These are phyloP conservation scores for Aquilaria sinensis DNA, from an alignment of 345 rosid genomes.

Conservation along the genomic window DNA sequence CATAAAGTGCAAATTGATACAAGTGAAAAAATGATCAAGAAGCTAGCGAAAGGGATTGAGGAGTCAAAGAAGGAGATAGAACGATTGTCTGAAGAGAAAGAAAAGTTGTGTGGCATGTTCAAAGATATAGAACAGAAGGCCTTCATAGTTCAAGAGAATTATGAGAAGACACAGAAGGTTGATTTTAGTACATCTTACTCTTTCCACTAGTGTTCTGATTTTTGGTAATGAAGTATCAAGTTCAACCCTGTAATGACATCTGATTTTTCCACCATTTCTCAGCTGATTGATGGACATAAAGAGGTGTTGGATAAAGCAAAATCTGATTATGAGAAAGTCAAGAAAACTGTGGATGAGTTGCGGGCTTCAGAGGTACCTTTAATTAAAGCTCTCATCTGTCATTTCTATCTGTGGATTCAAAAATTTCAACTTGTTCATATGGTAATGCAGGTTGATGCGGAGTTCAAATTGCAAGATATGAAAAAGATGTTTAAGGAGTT, in stretches of 20 bases:
- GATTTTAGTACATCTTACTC: neutral
- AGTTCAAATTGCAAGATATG: constrained; percentile 72
- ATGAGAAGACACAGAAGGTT: constrained; percentile 72
- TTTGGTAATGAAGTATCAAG: neutral
- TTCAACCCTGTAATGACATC: constrained; percentile 1
- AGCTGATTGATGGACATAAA: constrained; percentile 79
- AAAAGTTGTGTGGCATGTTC: constrained; percentile 51
- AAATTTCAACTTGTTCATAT: constrained; percentile 3
- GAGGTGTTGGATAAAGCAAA: constrained; percentile 64
- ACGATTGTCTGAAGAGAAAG: constrained; percentile 56
- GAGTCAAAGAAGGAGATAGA: constrained; percentile 79
- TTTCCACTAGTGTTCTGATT: too few relatives aligned
- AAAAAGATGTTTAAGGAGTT: constrained; percentile 63
- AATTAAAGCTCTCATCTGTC: constrained; percentile 13
- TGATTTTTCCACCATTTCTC: constrained; percentile 14
- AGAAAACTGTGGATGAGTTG: constrained; percentile 72
- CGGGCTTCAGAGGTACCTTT: constrained; percentile 74
- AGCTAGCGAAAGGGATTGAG: constrained; percentile 77
- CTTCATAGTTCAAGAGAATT: constrained; percentile 78
- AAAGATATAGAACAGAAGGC: constrained; percentile 79
- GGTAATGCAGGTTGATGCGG: constrained; percentile 74
- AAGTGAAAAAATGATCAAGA: constrained; percentile 77
- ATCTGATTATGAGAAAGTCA: constrained; percentile 56
- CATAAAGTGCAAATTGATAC: constrained; percentile 89
- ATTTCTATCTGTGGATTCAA: constrained; percentile 6